Evolutionary conservation across 768 basidiomycete species (phyloP).

Genomic region (Lactarius evosmus): DNA sequence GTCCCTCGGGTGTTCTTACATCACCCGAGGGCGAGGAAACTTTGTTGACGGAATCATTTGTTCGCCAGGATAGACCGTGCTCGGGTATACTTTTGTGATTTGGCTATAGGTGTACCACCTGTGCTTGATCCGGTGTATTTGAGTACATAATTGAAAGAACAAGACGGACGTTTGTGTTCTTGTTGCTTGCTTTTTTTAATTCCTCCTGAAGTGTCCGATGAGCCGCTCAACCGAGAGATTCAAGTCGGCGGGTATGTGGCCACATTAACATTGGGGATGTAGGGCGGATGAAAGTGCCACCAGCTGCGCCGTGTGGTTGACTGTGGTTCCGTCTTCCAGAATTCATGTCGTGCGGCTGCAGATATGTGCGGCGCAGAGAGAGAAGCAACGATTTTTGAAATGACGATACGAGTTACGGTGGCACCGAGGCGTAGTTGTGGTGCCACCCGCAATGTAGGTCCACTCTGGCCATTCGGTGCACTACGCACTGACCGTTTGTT

Average conservation of each 20-base stretch:
- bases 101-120: conserved; percentile 17
- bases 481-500: neutral
- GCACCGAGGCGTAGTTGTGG: conserved; percentile 11
- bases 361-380: neutral
- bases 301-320: neutral
- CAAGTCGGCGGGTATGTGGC: neutral
- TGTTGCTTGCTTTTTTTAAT: too few relatives aligned
- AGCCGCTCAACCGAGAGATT: neutral
- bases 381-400: neutral
- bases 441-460: neutral
- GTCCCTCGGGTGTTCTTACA: neutral
- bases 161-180: neutral
- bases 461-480: neutral
- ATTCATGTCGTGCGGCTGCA: neutral
- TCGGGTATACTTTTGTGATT: conserved; percentile 14
- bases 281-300: neutral
- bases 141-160: conserved; percentile 8
- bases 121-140: conserved; percentile 19
- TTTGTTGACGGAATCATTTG: neutral
- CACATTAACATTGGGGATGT: neutral
- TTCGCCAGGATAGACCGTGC: neutral
- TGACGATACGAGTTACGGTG: neutral
- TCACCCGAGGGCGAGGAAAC: neutral
- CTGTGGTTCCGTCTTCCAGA: conserved; percentile 9
- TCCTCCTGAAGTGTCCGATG: neutral